Evolutionary conservation across 1,139 yeast species (phyloP).

Genomic region (Geotrichum australiense): DNA sequence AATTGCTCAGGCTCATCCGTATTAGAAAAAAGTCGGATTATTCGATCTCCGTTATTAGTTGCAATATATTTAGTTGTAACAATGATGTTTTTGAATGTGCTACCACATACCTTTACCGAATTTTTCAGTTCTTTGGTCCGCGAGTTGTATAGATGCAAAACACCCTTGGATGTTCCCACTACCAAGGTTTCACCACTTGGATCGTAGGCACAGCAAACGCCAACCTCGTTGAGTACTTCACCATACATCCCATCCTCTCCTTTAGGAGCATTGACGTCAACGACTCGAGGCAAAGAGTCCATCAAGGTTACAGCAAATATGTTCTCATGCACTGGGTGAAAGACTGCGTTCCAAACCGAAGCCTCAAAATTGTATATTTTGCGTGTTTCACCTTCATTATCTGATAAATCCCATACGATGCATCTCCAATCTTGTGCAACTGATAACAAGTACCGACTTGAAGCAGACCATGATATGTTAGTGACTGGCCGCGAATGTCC

Average conservation of each 20-base stretch:
- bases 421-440: conserved; percentile 84
- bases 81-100: conserved; percentile 66
- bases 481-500: conserved; percentile 74
- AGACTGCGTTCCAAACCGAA: conserved; percentile 62
- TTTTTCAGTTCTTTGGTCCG: conserved; percentile 38
- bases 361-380: conserved; percentile 49
- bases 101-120: conserved; percentile 28
- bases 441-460: conserved; percentile 65
- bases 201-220: conserved; percentile 32
- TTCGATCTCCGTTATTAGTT: conserved; percentile 74
- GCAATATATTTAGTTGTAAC: conserved; percentile 62
- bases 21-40: conserved; percentile 61
- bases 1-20: conserved; percentile 63
- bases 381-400: conserved; percentile 39
- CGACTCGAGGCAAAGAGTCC: conserved; percentile 31
- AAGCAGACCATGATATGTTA: conserved; percentile 66
- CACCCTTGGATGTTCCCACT: conserved; percentile 77
- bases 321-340: conserved; percentile 47
- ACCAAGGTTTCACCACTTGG: conserved; percentile 50
- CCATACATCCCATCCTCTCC: conserved; percentile 8
- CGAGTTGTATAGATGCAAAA: conserved; percentile 51
- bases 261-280: conserved; percentile 22
- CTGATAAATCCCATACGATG: conserved; percentile 69
- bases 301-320: conserved; percentile 44
- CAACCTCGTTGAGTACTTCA: conserved; percentile 28